Percentiles rank a stretch among this genome's conserved stretches.
phyloP scores from a whole-genome alignment of 1,284 basidiomycete species.

The Trichosporon asahii region DNA sequence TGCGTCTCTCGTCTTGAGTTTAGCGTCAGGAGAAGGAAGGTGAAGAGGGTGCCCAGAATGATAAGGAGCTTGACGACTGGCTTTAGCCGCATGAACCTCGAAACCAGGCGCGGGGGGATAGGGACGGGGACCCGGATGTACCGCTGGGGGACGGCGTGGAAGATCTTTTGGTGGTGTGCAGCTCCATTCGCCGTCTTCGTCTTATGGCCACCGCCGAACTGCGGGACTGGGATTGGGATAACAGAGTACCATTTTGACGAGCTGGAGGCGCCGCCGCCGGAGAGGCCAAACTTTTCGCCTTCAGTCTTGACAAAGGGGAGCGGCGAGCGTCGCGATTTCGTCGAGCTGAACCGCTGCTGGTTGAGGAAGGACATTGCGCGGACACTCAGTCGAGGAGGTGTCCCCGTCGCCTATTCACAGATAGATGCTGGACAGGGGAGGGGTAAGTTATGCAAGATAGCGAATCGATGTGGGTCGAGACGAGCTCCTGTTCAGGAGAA shows the following conservation, averaged over 20 bases:
- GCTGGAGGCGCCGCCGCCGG: conserved; percentile 13
- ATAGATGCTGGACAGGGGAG: neutral
- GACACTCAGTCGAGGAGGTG: neutral
- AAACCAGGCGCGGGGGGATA: conserved; percentile 59
- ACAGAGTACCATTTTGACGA: conserved; percentile 40
- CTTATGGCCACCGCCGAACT: conserved; percentile 19
- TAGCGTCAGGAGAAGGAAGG: conserved; percentile 53
- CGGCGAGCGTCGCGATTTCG: conserved; percentile 46
- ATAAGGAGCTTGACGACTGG: conserved; percentile 59
- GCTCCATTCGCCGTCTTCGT: conserved; percentile 25
- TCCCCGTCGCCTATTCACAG: conserved; percentile 1
- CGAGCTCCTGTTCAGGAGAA: neutral
- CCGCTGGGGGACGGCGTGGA: conserved; percentile 13
- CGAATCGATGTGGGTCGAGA: neutral
- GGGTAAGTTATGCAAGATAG: neutral
- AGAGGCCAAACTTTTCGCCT: conserved; percentile 39
- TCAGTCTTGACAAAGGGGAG: conserved; percentile 45
- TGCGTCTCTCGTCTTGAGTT: neutral
- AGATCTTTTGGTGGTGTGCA: conserved; percentile 16
- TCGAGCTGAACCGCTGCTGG: conserved; percentile 17
- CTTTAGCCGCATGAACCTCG: conserved; percentile 53
- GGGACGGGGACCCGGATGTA: conserved; percentile 54
- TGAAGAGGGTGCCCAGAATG: conserved; percentile 55
- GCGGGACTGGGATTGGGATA: conserved; percentile 46
- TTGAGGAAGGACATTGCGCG: conserved; percentile 9